A percentile compares a stretch with the other conserved stretches of the same genome.
phyloP scores from a whole-genome alignment of 257 asterid species.

The Ballota nigra region DNA sequence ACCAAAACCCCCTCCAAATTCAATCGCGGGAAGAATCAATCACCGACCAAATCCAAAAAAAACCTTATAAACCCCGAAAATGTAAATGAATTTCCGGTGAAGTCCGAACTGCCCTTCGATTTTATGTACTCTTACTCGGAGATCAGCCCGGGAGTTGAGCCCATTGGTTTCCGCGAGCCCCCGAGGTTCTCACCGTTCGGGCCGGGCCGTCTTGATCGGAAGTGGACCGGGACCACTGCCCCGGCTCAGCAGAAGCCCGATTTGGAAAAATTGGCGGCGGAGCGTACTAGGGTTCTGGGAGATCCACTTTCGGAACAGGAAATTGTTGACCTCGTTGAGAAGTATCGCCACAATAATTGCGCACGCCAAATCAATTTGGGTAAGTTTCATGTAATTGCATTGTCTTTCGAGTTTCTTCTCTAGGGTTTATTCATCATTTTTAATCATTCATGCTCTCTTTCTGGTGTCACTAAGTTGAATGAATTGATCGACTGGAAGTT shows the following conservation, averaged over 20 bases:
- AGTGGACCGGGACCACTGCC: conserved; percentile 80
- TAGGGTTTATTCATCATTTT: not conserved
- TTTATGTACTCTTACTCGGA: conserved; percentile 85
- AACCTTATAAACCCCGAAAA: not conserved
- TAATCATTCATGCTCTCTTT: not conserved
- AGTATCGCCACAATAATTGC: conserved; percentile 69
- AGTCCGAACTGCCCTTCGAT: conserved; percentile 69
- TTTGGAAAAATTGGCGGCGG: conserved; percentile 49
- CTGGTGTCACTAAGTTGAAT: conserved; percentile 7
- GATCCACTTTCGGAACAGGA: conserved; percentile 68
- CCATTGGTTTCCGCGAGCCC: conserved; percentile 80
- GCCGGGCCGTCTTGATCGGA: conserved; percentile 75
- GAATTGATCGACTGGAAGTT: too few relatives aligned
- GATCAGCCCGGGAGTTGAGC: conserved; percentile 53
- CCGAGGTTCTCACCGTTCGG: conserved; percentile 81
- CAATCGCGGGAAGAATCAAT: conserved; percentile 11
- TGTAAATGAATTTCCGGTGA: conserved; percentile 23
- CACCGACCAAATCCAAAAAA: conserved; percentile 1
- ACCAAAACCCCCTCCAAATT: conserved; percentile 11
- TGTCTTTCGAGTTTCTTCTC: not conserved
- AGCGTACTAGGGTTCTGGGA: conserved; percentile 52
- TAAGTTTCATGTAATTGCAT: conserved; percentile 7
- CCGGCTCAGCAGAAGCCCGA: conserved; percentile 41
- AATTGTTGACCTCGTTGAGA: conserved; percentile 71
- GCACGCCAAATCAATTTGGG: conserved; percentile 88